Base-by-base conservation (phyloP, 2,329 filamentous ascomycete genomes). In the Ceratocystiopsis minuta region DNA sequence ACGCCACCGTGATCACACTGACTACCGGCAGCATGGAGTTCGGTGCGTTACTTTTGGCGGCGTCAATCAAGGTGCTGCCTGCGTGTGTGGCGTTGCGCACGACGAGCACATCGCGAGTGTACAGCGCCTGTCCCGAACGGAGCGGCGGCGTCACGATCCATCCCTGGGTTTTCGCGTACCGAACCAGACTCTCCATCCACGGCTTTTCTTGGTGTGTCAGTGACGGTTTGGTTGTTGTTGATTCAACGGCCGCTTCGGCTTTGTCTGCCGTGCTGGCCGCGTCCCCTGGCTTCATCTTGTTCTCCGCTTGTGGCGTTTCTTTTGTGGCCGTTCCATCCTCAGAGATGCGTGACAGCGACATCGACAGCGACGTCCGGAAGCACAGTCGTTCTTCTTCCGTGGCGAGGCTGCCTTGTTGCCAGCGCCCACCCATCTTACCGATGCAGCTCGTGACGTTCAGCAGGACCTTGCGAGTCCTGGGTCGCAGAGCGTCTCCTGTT, bases 371-470 rank as follows among this genome's bases (percentile, higher is more conserved):
- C 37, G 66, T 72, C 36, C 77, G 69, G 53, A 75, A 77, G 57
- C 75, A 82, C 7, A 83, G 63, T 3, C 70, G 67, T 59, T 83
- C 78, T 57, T 83, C 78, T 55, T 83, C 78, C 15, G 38, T 39
- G 0, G 78, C 77, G 28, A 70, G 56, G 42, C 73, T 63, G 33
- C 78, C 78, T 34, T 64, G 64, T 5, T 66, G 53, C 67, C 75
- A 82, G 16, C 75, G 75, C 16, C 78, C 78, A n/a, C 77, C 78
- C 77, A 59, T 6, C 24, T 28, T 10, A 10, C 24, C 24, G 24
- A 10, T 28, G 11, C 7, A 28, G 24, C 24, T 28, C 24, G 24
- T 28, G 6, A 80, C 72, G 51, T 81, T 83, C 45, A 83, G 60
- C 18, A 80, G 34, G 17, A 32, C 32, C 11, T 34, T 39, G 32